phyloP scores from a whole-genome alignment of 441 rosid species.

The Bocquillonia castaneifolia region DNA sequence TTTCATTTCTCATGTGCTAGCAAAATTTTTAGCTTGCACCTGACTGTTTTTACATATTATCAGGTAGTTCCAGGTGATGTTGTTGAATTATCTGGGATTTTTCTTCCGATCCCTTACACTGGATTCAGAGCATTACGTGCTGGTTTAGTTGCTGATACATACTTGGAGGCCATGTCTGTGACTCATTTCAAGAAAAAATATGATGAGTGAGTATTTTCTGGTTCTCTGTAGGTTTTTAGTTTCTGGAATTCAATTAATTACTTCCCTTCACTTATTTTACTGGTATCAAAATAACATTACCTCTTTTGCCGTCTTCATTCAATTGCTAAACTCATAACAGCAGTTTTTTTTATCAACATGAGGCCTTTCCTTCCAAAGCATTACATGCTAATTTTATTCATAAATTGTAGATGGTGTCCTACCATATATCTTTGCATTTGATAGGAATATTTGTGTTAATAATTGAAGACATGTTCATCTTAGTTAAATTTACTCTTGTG shows the following conservation, averaged over 20 bases:
- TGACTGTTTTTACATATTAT: neutral
- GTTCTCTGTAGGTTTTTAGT: neutral
- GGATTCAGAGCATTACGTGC: slow-evolving; percentile 97
- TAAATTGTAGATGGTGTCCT: neutral
- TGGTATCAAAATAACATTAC: neutral
- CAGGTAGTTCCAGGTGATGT: slow-evolving; percentile 97
- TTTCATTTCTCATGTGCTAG: neutral
- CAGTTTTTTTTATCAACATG: neutral
- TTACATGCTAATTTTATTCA: neutral
- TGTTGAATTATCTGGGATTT: slow-evolving; percentile 94
- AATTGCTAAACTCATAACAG: neutral
- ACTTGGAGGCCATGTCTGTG: slow-evolving; percentile 88
- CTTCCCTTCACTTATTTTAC: neutral
- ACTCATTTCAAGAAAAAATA: slow-evolving; percentile 95
- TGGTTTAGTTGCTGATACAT: slow-evolving; percentile 96
- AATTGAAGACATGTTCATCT: neutral
- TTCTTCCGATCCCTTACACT: slow-evolving; percentile 93
- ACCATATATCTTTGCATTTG: neutral
- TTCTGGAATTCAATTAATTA: slow-evolving; percentile 6
- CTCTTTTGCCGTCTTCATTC: neutral
- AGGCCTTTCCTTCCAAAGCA: neutral
- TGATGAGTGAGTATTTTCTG: slow-evolving; percentile 71
- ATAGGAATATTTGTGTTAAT: neutral
- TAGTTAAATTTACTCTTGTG: neutral
- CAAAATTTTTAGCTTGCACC: neutral